A percentile compares a stretch with the other conserved stretches of the same genome.
Evolutionary conservation across 129 eudicot species (phyloP).

Genomic region (Helichrysum umbraculigerum): DNA sequence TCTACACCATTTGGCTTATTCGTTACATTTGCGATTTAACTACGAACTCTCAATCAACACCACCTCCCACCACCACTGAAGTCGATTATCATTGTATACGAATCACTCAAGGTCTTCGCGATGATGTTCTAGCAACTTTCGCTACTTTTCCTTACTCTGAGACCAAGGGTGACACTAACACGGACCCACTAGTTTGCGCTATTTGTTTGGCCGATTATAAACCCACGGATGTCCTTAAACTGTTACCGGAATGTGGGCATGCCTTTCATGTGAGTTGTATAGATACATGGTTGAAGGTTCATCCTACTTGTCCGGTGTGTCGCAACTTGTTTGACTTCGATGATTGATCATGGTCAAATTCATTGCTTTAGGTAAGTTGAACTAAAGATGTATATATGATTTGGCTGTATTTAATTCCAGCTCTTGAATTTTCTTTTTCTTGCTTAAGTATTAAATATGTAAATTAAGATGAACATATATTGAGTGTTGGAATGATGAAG

Average conservation of each 20-base stretch:
- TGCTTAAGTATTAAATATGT: background rate
- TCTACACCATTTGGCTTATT: conserved; percentile 25
- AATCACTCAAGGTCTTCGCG: conserved; percentile 24
- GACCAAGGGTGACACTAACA: background rate
- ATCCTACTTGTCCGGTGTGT: conserved; percentile 54
- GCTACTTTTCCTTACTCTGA: conserved; percentile 28
- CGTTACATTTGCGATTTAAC: conserved; percentile 33
- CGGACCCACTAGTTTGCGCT: conserved; percentile 24
- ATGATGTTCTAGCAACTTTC: conserved; percentile 22
- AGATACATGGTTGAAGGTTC: conserved; percentile 47
- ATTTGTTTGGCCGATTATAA: conserved; percentile 50
- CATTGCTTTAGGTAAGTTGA: background rate
- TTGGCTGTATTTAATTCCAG: background rate
- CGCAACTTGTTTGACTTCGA: conserved; percentile 33
- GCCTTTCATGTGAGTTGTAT: conserved; percentile 42
- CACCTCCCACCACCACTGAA: background rate
- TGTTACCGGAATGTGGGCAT: conserved; percentile 52
- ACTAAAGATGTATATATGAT: background rate
- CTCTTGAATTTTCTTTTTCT: background rate
- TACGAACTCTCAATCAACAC: background rate
- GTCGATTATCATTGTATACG: conserved; percentile 7
- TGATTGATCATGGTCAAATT: background rate
- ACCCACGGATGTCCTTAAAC: conserved; percentile 33
- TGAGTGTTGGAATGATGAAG: conserved; percentile 2
- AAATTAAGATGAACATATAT: background rate